Evolutionary conservation across 108 stramenopile genomes (phyloP).

Genomic region (Cyclostephanos invisitatus): DNA sequence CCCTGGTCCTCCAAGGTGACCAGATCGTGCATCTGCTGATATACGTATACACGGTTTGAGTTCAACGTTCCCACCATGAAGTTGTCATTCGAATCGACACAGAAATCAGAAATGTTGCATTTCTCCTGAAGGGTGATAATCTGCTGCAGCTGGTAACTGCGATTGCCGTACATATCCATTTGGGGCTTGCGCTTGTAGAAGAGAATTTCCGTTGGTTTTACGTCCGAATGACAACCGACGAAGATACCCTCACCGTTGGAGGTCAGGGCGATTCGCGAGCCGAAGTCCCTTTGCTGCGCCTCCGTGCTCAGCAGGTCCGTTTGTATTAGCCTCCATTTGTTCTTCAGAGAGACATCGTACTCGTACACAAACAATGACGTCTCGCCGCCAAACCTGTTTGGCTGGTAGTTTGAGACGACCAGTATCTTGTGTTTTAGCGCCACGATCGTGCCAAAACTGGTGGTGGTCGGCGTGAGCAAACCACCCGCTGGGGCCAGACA

Average conservation of each 20-base stretch:
- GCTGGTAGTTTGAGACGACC: conserved; percentile 32
- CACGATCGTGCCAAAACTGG: conserved; percentile 26
- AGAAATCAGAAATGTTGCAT: conserved; percentile 28
- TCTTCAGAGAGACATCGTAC: conserved; percentile 21
- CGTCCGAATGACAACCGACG: conserved; percentile 40
- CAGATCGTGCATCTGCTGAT: conserved; percentile 24
- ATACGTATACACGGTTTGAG: conserved; percentile 35
- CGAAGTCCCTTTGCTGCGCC: conserved; percentile 29
- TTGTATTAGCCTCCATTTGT: conserved; percentile 33
- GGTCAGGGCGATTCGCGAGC: conserved; percentile 37
- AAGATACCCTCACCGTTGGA: conserved; percentile 29
- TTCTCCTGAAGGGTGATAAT: conserved; percentile 29
- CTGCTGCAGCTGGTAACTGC: conserved; percentile 34
- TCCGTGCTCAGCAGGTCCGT: conserved; percentile 31
- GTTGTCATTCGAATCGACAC: conserved; percentile 24
- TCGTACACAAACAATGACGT: conserved; percentile 39
- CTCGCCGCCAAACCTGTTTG: conserved; percentile 3
- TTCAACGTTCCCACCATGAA: conserved; percentile 33
- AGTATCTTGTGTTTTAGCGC: conserved; percentile 26
- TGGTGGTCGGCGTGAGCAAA: neutral
- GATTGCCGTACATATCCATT: conserved; percentile 16
- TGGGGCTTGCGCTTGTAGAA: conserved; percentile 27
- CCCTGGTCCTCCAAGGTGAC: conserved; percentile 16
- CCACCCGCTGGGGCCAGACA: conserved; percentile 1
- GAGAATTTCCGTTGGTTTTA: conserved; percentile 38